Base-by-base conservation (phyloP, 192 early-diverging fungal genomes). In the Coemansia pectinata region DNA sequence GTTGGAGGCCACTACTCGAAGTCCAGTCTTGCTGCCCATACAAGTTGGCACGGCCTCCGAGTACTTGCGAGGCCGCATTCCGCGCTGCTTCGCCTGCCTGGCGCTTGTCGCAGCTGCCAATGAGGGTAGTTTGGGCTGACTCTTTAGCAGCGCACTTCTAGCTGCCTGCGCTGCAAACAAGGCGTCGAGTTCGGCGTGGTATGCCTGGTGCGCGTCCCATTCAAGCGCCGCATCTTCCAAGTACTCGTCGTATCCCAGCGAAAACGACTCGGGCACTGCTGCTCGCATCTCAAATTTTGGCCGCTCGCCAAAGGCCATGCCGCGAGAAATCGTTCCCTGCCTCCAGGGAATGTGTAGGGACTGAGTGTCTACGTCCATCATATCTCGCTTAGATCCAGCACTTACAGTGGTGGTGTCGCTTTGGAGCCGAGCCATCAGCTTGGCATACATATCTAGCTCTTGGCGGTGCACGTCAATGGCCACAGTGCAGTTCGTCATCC, bases 191-290 rank as follows among this genome's bases (percentile, higher is more conserved):
- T 81, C 75, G 9, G 67, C 55, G 34, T 85, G 84, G 53, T 85
- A 85, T 3, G 70, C 36, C 36, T 72, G 60, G 66, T 85, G 84
- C 0, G 69, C 29, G 17, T 81, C 79, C 84, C 84, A 85, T 15
- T 75, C 79, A 10, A 73, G 71, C 41, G 79, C 84, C 19, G 86
- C 86, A 47, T 89, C 88, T 38, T 78, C 76, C 31, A 89, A 76
- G 42, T 89, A 89, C 55, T 70, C 83, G 40, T 86, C 86, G 55
- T 85, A 85, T 7, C 84, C 84, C 21, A 52, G 19, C 10, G 74
- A 50, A 53, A 80, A 80, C 14, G 76, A 71, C 65, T 83, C 81
- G 21, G 76, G 69, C 39, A 74, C 68, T 19, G 58, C 36, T 11
- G 73, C 65, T 3, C 81, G 81, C 4, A 47, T 27, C n/a, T 76